These are phyloP conservation scores for Endotrypanum monterogeii DNA, from an alignment of 208 protist species.

Conservation along the genomic window DNA sequence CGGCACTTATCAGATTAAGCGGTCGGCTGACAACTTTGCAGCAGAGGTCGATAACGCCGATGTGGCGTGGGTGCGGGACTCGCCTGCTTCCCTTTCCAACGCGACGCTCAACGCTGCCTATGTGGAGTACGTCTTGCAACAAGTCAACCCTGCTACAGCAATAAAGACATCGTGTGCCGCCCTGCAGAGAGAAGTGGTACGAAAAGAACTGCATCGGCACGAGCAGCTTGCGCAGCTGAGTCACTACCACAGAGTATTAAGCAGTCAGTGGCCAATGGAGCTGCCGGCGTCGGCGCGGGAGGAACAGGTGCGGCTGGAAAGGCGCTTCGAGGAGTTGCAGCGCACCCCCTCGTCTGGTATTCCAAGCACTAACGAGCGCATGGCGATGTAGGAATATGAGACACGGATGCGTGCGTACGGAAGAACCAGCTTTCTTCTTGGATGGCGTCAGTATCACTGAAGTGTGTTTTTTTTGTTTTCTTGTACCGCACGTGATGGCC, in stretches of 20 bases:
- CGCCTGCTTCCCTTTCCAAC: background rate
- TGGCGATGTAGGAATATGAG: background rate
- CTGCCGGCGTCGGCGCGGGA: slow-evolving; percentile 24
- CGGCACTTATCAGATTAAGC: slow-evolving; percentile 15
- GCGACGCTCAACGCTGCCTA: slow-evolving; percentile 11
- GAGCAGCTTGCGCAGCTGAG: slow-evolving; percentile 49
- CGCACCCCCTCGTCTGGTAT: background rate
- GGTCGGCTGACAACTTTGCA: background rate
- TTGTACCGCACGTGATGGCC: background rate
- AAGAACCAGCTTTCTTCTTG: background rate
- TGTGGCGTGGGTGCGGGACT: slow-evolving; percentile 23
- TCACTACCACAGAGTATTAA: slow-evolving; percentile 39
- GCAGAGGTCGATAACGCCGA: slow-evolving; percentile 9
- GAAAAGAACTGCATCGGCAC: slow-evolving; percentile 35
- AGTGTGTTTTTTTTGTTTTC: background rate
- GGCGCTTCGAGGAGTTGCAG: slow-evolving; percentile 25
- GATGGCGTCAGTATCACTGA: background rate
- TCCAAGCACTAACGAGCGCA: background rate
- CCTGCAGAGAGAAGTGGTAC: slow-evolving; percentile 37
- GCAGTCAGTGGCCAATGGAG: slow-evolving; percentile 36
- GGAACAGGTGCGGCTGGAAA: slow-evolving; percentile 30
- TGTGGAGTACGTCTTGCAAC: slow-evolving; percentile 24
- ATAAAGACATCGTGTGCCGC: slow-evolving; percentile 13
- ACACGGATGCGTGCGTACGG: background rate
- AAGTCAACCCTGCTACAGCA: slow-evolving; percentile 3